Evolutionary conservation across 2,329 filamentous ascomycete genomes (phyloP).

Genomic region (Fusarium anguioides): DNA sequence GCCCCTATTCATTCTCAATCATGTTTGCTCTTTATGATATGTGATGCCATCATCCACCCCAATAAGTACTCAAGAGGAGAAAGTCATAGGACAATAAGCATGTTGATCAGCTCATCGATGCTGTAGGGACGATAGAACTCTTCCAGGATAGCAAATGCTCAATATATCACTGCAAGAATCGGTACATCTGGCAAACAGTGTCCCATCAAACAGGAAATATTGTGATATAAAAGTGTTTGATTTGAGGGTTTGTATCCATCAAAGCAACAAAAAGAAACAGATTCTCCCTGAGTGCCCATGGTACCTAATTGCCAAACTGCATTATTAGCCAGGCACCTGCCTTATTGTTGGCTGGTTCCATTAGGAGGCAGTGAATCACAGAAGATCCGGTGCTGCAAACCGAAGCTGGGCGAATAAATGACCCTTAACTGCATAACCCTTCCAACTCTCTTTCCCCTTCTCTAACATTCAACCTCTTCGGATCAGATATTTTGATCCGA

Average conservation of each 20-base stretch:
- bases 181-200: background rate
- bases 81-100: background rate
- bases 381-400: background rate
- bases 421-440: background rate
- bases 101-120: background rate
- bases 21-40: background rate
- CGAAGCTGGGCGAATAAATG: background rate
- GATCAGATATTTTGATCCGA: background rate
- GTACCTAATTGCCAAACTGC: background rate
- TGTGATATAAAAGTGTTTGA: background rate
- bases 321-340: background rate
- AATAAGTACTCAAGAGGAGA: background rate
- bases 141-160: background rate
- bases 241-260: background rate
- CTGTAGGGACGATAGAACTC: background rate
- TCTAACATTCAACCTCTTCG: conserved; percentile 8
- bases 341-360: background rate
- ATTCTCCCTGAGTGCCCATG: background rate
- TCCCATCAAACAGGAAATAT: background rate
- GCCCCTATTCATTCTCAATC: background rate
- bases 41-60: background rate
- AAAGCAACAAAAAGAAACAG: background rate
- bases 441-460: background rate
- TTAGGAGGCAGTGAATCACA: conserved; percentile 31
- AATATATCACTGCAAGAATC: background rate